These are phyloP conservation scores for Nakaseomyces delphensis DNA, from an alignment of 1,139 yeast genomes.

Conservation along the genomic window DNA sequence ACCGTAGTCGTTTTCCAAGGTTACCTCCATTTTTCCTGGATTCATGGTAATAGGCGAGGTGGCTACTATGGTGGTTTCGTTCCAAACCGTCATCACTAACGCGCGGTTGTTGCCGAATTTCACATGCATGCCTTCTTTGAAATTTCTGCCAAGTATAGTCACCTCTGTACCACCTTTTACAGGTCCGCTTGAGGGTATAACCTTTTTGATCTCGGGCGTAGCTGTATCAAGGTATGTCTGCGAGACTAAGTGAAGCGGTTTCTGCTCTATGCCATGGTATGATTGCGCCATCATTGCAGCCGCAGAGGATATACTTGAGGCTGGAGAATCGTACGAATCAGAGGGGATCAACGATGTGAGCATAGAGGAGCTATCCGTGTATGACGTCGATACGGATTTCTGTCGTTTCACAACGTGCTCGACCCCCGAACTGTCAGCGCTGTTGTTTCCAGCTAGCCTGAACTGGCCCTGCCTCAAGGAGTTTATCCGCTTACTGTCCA, in stretches of 20 bases:
- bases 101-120: constrained; percentile 76
- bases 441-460: not conserved
- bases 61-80: constrained; percentile 80
- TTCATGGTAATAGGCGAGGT: constrained; percentile 77
- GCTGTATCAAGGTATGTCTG: not conserved
- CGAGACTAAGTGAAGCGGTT: constrained; percentile 1
- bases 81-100: constrained; percentile 85
- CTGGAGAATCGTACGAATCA: not conserved
- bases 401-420: not conserved
- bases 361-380: not conserved
- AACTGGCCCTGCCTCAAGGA: not conserved
- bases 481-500: constrained; percentile 43
- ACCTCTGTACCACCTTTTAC: constrained; percentile 88
- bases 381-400: not conserved
- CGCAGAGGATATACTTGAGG: not conserved
- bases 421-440: not conserved
- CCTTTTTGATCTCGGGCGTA: constrained; percentile 47
- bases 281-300: not conserved
- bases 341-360: constrained; percentile 1
- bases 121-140: constrained; percentile 67
- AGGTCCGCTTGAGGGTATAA: constrained; percentile 88
- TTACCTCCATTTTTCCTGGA: constrained; percentile 81
- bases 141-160: constrained; percentile 73
- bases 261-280: not conserved
- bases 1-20: constrained; percentile 43